phyloP scores from a whole-genome alignment of 495 filamentous ascomycete species.

The Xylona heveae region DNA sequence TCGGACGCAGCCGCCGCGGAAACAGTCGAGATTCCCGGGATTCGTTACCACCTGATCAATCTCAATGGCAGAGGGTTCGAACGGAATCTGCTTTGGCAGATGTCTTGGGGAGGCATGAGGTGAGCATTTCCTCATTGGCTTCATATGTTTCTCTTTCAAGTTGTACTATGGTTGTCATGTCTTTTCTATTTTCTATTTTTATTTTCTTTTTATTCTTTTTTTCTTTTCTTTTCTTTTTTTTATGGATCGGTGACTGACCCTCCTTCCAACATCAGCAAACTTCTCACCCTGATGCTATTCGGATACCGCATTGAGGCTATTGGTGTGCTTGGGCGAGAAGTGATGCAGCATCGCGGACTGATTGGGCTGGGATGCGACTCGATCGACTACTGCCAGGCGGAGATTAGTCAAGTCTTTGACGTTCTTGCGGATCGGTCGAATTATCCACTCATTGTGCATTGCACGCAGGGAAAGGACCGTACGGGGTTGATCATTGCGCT shows the following conservation, averaged over 20 bases:
- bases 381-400: slow-evolving; percentile 34
- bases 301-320: slow-evolving; percentile 50
- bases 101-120: slow-evolving; percentile 48
- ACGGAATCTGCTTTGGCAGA: slow-evolving; percentile 36
- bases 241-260: slow-evolving; percentile 1
- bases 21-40: slow-evolving; percentile 32
- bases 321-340: slow-evolving; percentile 38
- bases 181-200: too few relatives aligned
- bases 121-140: slow-evolving; percentile 17
- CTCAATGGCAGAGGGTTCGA: slow-evolving; percentile 57
- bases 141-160: too few relatives aligned
- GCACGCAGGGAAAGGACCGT: slow-evolving; percentile 76
- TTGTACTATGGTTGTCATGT: too few relatives aligned
- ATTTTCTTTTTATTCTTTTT: too few relatives aligned
- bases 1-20: slow-evolving; percentile 22
- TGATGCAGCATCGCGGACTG: slow-evolving; percentile 47
- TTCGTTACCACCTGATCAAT: slow-evolving; percentile 39
- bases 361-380: slow-evolving; percentile 42
- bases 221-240: neutral
- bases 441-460: slow-evolving; percentile 51
- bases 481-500: slow-evolving; percentile 56
- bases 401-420: slow-evolving; percentile 37
- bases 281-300: slow-evolving; percentile 33
- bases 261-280: slow-evolving; percentile 21
- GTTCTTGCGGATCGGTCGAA: slow-evolving; percentile 20